These are phyloP conservation scores for Cladophialophora immunda DNA, from an alignment of 2,329 filamentous ascomycete species.

Conservation along the genomic window DNA sequence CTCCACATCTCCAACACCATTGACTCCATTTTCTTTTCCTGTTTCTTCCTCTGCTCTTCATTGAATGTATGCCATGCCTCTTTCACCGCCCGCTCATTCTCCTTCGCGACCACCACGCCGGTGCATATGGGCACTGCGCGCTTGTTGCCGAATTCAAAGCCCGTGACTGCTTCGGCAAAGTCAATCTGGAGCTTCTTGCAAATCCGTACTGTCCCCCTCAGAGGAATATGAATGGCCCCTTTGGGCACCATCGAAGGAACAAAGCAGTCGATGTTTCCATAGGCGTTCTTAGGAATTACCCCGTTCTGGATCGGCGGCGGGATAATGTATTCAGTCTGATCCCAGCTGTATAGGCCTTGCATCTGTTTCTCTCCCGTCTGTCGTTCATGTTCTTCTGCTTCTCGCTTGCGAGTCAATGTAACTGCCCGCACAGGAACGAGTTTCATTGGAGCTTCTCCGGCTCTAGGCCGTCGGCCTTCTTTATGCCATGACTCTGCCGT, in stretches of 20 bases:
- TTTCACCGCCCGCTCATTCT: constrained; percentile 76
- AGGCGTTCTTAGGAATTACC: constrained; percentile 90
- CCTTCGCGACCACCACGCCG: constrained; percentile 86
- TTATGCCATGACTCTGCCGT: constrained; percentile 98
- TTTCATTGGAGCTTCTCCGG: constrained; percentile 80
- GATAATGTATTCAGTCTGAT: constrained; percentile 96
- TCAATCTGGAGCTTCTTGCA: constrained; percentile 87
- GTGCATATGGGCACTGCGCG: constrained; percentile 92
- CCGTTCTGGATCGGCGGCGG: constrained; percentile 85
- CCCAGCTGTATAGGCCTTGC: constrained; percentile 82
- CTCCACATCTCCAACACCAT: constrained; percentile 80
- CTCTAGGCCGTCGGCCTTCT: constrained; percentile 79
- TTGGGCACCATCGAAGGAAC: constrained; percentile 89
- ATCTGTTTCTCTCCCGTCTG: constrained; percentile 82
- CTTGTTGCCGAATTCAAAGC: constrained; percentile 94
- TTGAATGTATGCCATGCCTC: constrained; percentile 82
- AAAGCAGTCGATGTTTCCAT: constrained; percentile 96
- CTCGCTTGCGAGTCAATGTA: constrained; percentile 83
- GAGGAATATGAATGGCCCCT: constrained; percentile 85
- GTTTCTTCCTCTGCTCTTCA: constrained; percentile 76
- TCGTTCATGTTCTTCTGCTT: constrained; percentile 85
- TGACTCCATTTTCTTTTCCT: constrained; percentile 83
- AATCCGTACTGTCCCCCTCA: constrained; percentile 77
- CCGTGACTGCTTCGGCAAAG: constrained; percentile 92
- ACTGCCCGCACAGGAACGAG: constrained; percentile 89